Evolutionary conservation across 2,329 filamentous ascomycete genomes (phyloP), one percentile per base, ranked within the genome.

Genomic region (Lachnellula arida): DNA sequence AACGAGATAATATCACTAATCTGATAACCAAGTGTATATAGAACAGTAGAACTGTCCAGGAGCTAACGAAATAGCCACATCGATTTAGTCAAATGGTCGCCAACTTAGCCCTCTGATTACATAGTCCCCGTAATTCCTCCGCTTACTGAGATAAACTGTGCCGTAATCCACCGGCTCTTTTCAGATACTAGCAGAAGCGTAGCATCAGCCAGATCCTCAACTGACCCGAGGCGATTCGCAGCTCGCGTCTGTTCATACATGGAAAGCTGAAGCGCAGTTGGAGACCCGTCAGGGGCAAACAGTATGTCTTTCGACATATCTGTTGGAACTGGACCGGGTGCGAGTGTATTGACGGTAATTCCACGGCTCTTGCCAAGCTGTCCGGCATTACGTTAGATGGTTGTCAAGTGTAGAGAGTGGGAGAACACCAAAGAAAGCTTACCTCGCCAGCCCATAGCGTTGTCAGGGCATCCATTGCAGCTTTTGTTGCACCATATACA

Each of bases 401-500:
- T 49, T 49, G 47, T 39, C 25, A 15, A 49, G 47, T 28, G 47
- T 49, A 34, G 15, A 39, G 47, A 39, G 47, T 49, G 28, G 47
- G 39, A 49, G 34, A 42, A 42, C 39, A 51, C 37, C 37, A 39
- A 15, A 39, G 8, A 39, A 39, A 39, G 5, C 37, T 39, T 39
- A 86, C 68, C 67, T 86, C 83, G 3, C 82, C 73, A 3, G 81
- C 74, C 83, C 83, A 86, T 0, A 81, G 81, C 14, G 82, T 73
- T 39, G 83, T 86, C 82, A 86, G 85, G 12, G 80, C 76, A 65
- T 86, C 83, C 5, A 86, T 67, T 0, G 83, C 83, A 0, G 82
- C 82, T 65, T 86, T 86, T n/a, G 81, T 84, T 6, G 80, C 82
- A 12, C 80, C 81, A 61, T 86, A 86, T 57, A 85, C 76, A 39